Percentiles rank a stretch among this genome's conserved stretches.
Conservation (phyloP, 768 basidiomycete species). For the Lyophyllum semitale region DNA sequence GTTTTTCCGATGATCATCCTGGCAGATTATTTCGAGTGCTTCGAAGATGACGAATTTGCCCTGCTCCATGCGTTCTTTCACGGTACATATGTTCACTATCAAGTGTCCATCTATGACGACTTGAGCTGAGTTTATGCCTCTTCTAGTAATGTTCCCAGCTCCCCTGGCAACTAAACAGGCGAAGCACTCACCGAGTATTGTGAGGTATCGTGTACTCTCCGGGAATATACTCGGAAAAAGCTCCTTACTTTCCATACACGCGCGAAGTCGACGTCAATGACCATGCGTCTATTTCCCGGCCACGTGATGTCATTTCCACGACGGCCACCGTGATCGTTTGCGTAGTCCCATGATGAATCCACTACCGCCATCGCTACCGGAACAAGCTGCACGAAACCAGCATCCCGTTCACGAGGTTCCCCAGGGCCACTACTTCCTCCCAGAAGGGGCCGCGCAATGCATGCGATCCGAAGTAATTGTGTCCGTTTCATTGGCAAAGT, state of each 20-base stretch:
- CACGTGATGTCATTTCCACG: slow-evolving; percentile 36
- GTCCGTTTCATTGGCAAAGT: neutral
- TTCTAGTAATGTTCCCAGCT: too few relatives aligned
- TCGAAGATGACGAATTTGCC: neutral
- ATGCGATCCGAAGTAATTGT: neutral
- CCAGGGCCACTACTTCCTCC: neutral
- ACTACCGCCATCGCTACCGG: neutral
- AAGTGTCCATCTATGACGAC: neutral
- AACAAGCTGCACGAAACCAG: neutral
- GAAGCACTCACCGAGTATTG: neutral
- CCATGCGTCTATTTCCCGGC: neutral
- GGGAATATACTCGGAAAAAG: neutral
- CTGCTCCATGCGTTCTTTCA: neutral
- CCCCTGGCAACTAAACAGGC: too few relatives aligned
- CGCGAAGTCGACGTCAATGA: neutral
- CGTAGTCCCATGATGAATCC: neutral
- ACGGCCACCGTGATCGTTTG: slow-evolving; percentile 29
- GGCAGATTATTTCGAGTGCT: neutral
- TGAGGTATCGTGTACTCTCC: neutral
- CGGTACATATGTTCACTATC: neutral
- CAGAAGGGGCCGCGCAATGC: neutral
- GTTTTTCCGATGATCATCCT: neutral
- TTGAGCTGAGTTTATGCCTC: too few relatives aligned
- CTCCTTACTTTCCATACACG: neutral
- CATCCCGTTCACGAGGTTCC: neutral